These are phyloP conservation scores for Cyclanthera cordifolia DNA, from an alignment of 306 rosid genomes.

Conservation along the genomic window DNA sequence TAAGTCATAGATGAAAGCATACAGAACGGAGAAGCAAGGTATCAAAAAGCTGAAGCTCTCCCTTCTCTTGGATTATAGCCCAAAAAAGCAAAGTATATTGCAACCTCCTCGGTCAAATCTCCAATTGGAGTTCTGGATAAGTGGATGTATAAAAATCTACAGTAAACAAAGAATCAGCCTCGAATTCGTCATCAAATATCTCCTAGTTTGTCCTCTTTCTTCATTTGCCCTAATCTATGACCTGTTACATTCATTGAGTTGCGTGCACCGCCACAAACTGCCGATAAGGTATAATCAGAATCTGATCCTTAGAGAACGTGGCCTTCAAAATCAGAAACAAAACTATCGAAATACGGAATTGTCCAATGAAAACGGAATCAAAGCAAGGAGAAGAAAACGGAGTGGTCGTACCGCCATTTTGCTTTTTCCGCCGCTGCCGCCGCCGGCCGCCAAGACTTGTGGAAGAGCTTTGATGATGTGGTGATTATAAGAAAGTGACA, in stretches of 20 bases:
- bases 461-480: neutral
- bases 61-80: neutral
- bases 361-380: neutral
- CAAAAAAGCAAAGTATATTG: neutral
- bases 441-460: neutral
- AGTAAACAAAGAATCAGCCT: neutral
- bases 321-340: neutral
- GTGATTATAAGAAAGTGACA: neutral
- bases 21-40: neutral
- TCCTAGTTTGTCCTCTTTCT: neutral
- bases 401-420: neutral
- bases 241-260: neutral
- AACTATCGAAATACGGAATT: neutral
- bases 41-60: neutral
- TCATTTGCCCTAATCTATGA: neutral
- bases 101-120: neutral
- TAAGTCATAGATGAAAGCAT: neutral
- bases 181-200: neutral
- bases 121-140: neutral
- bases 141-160: neutral
- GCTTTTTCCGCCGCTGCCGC: neutral
- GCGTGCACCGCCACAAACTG: conserved; percentile 10
- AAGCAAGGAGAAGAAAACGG: neutral
- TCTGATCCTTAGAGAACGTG: neutral
- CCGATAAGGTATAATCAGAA: neutral